Evolutionary conservation across 805 yeast species (phyloP).

Genomic region (Clavispora asparagi): DNA sequence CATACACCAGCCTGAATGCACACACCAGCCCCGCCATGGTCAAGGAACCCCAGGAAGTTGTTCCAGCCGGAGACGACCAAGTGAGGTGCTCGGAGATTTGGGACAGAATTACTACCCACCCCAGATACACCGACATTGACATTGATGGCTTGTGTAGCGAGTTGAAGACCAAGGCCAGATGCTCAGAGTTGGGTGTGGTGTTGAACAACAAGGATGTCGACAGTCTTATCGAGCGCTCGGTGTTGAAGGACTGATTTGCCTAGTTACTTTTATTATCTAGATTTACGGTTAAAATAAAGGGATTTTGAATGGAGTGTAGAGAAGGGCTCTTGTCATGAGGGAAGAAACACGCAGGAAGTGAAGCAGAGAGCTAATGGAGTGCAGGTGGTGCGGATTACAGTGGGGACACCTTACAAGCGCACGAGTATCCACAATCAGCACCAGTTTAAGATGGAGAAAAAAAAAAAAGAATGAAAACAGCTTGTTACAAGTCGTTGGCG

Average conservation of each 20-base stretch:
- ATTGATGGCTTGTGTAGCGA: slow-evolving; percentile 91
- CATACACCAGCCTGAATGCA: slow-evolving; percentile 12
- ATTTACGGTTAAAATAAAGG: neutral
- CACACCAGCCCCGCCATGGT: slow-evolving; percentile 10
- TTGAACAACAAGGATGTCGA: slow-evolving; percentile 78
- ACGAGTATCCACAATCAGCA: too few species aligned
- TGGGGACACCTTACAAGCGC: too few species aligned
- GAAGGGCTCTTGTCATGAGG: neutral
- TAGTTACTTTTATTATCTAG: neutral
- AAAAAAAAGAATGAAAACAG: too few species aligned
- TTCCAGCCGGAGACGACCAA: slow-evolving; percentile 62
- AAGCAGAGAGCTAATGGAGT: too few species aligned
- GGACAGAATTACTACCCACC: slow-evolving; percentile 94
- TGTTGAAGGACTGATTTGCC: slow-evolving; percentile 3
- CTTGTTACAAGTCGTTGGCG: too few species aligned
- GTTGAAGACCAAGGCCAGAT: slow-evolving; percentile 86
- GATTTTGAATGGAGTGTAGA: neutral
- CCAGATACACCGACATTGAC: slow-evolving; percentile 87
- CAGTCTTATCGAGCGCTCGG: slow-evolving; percentile 33
- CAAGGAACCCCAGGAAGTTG: slow-evolving; percentile 39
- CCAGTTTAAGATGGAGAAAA: too few species aligned
- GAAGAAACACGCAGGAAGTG: too few species aligned
- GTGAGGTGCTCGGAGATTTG: slow-evolving; percentile 85
- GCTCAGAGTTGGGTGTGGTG: slow-evolving; percentile 90
- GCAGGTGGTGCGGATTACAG: too few species aligned